Base-by-base conservation (phyloP, 2,329 filamentous ascomycete species). In the Biscogniauxia sp. region DNA sequence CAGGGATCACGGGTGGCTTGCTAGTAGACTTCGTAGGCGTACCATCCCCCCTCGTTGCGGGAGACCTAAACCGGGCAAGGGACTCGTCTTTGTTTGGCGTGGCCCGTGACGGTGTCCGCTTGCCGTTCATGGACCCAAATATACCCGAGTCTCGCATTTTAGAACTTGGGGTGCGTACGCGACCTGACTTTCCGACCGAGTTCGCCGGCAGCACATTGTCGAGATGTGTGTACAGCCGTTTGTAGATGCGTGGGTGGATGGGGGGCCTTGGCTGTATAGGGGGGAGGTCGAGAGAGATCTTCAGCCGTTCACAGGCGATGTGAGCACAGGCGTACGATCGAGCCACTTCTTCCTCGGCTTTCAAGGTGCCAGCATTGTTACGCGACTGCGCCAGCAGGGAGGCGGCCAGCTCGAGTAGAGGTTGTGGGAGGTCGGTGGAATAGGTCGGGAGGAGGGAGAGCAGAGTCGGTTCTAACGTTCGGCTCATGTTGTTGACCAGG, bases 261-360 rank as follows among this genome's bases (percentile, higher is more conserved):
- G 93, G 93, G 1, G 93, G 91, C 4, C 87, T 84, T 2, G 89
- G 84, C 64, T 90, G 85, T 60, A 93, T 88, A 0, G 88, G 84
- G 0, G 93, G 93, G 7, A 97, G 85, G 71, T 93, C 86, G 52
- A 96, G 84, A 0, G 81, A 74, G 58, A 88, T 89, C 71, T 93
- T 93, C 49, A 97, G 81, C 57, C 91, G 86, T 68, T 94, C 92
- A 72, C 93, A 98, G 20, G 95, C 95, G 62, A 99, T 84, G 75
- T 97, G 89, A 15, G 91, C 90, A 73, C 93, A 97, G 3, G 89
- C 90, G 74, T 95, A 95, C 4, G 85, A 83, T 20, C 93, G 84
- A n/a, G 89, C 92, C 65, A 95, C 87, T 74, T 97, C 93, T 74
- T 97, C 93, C 59, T 96, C 92, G 2, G 88, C 83, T 73, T 93